Evolutionary conservation across 2,329 filamentous ascomycete species (phyloP), one percentile per base, ranked within the genome.

Genomic region (Cladophialophora carrionii): DNA sequence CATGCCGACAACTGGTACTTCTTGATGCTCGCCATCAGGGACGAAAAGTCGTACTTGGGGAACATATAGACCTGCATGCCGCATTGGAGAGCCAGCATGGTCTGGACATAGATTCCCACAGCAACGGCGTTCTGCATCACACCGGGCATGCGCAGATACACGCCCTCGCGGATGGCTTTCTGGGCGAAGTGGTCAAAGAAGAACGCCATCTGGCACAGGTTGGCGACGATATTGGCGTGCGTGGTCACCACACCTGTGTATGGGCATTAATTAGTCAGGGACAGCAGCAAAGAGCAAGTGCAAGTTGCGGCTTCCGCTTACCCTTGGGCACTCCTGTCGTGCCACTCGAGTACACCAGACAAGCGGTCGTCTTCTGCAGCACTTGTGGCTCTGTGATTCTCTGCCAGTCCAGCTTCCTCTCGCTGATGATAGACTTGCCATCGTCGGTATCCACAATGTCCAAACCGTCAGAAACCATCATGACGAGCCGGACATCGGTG

Each of bases 291-390:
- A 10, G 17, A 31, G 17, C 46, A 9, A 43, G 26, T 26, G 8
- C 4, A 9, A 41, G 31, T 55, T 54, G 26, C 29, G 9, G 22
- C n/a, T 29, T 12, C 17, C 9, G 31, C 55, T 64, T 22, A 76
- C 4, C 90, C 74, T 93, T 93, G 5, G 90, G 89, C 68, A 90
- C 76, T 1, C 90, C 90, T 0, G 90, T 92, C 0, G 90, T 92
- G 46, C 90, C 90, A 69, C 87, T 88, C 0, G 90, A 92, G 74
- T 91, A 92, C 70, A 92, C 86, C n/a, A 92, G 75, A 34, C 82
- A 85, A 68, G 86, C 81, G 0, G 89, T 86, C 63, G 78, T 81
- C 2, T 78, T 71, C 20, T 81, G 78, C 49, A 89, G 76, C 46
- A 77, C 76, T 0, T 74, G 59, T 0, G 73, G 74, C 71, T 87